Conservation (phyloP, 176 grass and related monocot genomes). For the Tuctoria greenei region DNA sequence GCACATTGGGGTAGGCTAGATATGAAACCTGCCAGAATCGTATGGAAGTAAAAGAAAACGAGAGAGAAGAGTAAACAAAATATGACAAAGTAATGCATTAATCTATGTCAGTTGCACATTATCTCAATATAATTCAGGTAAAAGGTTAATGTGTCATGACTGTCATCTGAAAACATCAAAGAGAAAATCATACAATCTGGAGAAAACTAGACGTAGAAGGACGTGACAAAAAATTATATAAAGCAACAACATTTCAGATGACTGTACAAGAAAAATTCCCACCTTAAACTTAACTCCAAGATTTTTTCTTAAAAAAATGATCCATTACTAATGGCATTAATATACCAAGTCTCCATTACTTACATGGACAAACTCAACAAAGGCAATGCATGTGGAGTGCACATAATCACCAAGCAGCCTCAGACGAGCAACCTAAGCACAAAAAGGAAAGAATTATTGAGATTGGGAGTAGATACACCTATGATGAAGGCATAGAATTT, state of each 20-base stretch:
- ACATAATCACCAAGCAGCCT: constrained; percentile 89
- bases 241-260: background rate
- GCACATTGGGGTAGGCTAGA: no score
- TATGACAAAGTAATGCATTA: background rate
- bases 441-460: background rate
- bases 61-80: no score
- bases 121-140: background rate
- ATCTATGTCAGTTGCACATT: background rate
- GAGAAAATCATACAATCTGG: background rate
- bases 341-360: constrained; percentile 22
- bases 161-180: background rate
- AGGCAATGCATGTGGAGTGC: constrained; percentile 81
- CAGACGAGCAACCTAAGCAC: constrained; percentile 68
- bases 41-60: no score
- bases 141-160: background rate
- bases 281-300: background rate
- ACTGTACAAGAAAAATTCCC: background rate
- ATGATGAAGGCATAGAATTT: constrained; percentile 15
- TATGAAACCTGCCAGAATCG: no score
- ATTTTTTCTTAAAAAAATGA: background rate
- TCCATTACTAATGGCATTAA: background rate
- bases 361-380: constrained; percentile 94
- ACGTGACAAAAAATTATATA: background rate
- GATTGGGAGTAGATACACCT: background rate
- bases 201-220: constrained; percentile 15